Percentiles rank a stretch among this genome's conserved stretches.
Evolutionary conservation across 148 eudicot genomes (phyloP).

Genomic region (Fagopyrum homotropicum): DNA sequence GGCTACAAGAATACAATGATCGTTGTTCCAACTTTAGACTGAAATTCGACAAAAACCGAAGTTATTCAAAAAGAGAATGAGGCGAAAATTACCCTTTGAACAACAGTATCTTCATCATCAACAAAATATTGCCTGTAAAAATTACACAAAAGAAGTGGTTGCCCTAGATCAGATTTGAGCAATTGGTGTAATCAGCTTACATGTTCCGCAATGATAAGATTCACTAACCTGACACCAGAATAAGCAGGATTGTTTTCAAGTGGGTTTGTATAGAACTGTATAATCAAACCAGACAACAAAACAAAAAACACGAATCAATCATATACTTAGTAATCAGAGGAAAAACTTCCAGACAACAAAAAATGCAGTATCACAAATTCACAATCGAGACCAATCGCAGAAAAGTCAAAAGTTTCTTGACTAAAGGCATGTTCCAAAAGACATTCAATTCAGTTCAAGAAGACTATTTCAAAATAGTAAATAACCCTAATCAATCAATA

Average conservation of each 20-base stretch:
- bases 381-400: not conserved
- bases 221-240: constrained; percentile 59
- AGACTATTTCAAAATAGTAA: not conserved
- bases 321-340: not conserved
- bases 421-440: not conserved
- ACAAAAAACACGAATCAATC: not conserved
- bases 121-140: constrained; percentile 77
- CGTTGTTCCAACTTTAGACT: not conserved
- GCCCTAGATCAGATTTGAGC: not conserved
- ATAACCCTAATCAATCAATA: not conserved
- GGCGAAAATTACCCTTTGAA: constrained; percentile 50
- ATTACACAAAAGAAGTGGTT: not conserved
- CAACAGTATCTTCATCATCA: constrained; percentile 67
- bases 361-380: constrained; percentile 6
- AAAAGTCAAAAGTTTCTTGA: not conserved
- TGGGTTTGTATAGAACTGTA: constrained; percentile 35
- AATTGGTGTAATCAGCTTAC: not conserved
- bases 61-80: not conserved
- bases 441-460: not conserved
- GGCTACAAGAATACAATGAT: constrained; percentile 31
- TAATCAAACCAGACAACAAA: not conserved
- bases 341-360: not conserved
- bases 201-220: not conserved
- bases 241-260: constrained; percentile 78
- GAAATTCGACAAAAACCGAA: not conserved